Percentiles rank a stretch among this genome's conserved stretches.
These are phyloP conservation scores for Amaranthus tricolor DNA, from an alignment of 179 eudicot species.

Conservation along the genomic window DNA sequence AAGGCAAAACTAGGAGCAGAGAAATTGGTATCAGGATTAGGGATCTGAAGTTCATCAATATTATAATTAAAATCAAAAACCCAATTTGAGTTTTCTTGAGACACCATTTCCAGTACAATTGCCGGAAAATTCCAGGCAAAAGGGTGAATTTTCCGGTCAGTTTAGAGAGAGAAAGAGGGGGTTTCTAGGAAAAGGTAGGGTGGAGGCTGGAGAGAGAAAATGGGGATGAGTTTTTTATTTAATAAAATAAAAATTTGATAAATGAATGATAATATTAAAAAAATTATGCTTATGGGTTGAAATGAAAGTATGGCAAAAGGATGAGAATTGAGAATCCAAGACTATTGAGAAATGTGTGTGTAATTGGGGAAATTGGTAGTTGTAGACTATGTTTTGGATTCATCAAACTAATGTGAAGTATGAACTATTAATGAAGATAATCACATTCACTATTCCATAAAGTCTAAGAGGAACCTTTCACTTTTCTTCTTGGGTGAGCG, in stretches of 20 bases:
- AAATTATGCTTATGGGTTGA: background rate
- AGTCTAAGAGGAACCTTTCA: background rate
- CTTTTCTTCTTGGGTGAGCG: conserved; percentile 6
- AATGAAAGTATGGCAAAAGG: conserved; percentile 7
- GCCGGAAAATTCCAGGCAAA: conserved; percentile 25
- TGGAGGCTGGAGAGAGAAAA: conserved; percentile 19
- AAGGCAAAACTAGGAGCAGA: conserved; percentile 44
- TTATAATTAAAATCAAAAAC: conserved; percentile 50
- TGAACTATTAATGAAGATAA: background rate
- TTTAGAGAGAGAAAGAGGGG: conserved; percentile 11
- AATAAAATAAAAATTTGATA: background rate
- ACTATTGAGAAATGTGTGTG: background rate
- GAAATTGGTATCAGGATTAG: conserved; percentile 44
- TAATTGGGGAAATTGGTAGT: background rate
- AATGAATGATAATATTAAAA: background rate
- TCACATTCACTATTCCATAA: background rate
- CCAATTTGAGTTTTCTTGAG: conserved; percentile 67
- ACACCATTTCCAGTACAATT: conserved; percentile 39
- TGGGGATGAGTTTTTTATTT: conserved; percentile 11
- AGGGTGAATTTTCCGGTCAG: conserved; percentile 24
- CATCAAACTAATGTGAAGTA: background rate
- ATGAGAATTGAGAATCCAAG: background rate
- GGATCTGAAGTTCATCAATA: conserved; percentile 44
- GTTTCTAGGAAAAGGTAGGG: background rate
- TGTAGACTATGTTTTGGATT: background rate